Conservation (phyloP, 2,329 filamentous ascomycete genomes). For the Lojkania enalia region DNA sequence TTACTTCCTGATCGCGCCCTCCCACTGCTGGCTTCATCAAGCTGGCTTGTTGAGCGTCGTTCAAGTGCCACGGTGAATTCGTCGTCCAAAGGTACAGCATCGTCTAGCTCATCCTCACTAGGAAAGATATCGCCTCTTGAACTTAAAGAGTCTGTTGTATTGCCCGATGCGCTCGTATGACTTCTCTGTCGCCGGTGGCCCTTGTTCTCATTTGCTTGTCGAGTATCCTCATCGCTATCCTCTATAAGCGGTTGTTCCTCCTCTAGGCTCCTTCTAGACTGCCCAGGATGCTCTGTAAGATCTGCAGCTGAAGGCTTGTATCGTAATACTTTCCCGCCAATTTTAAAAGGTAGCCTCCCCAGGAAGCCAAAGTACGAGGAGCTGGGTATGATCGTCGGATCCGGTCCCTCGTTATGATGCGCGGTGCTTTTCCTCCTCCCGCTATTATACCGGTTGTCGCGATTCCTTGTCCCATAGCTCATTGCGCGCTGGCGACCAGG, state of each 20-base stretch:
- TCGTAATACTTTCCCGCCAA: slow-evolving; percentile 75
- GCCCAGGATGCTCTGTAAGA: slow-evolving; percentile 80
- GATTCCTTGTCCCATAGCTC: slow-evolving; percentile 79
- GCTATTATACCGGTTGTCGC: slow-evolving; percentile 36
- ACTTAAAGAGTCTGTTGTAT: slow-evolving; percentile 82
- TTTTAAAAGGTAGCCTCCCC: slow-evolving; percentile 78
- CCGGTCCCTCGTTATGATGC: slow-evolving; percentile 57
- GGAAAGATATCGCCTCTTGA: slow-evolving; percentile 89
- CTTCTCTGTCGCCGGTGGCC: slow-evolving; percentile 66
- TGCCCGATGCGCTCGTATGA: slow-evolving; percentile 75
- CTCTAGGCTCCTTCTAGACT: slow-evolving; percentile 56
- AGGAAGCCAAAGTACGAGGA: slow-evolving; percentile 85
- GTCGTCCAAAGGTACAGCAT: slow-evolving; percentile 89
- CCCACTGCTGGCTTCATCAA: slow-evolving; percentile 72
- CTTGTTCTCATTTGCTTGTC: slow-evolving; percentile 29
- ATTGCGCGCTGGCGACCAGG: slow-evolving; percentile 77
- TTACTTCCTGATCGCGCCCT: slow-evolving; percentile 52
- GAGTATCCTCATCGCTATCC: slow-evolving; percentile 55
- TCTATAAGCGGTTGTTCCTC: slow-evolving; percentile 74
- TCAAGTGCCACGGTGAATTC: slow-evolving; percentile 86
- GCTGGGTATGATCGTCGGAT: slow-evolving; percentile 88
- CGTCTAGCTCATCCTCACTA: slow-evolving; percentile 83
- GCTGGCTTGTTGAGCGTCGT: slow-evolving; percentile 62
- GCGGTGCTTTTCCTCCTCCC: slow-evolving; percentile 59
- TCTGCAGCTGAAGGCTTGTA: slow-evolving; percentile 93